phyloP scores from a whole-genome alignment of 306 rosid species.

The Cercis canadensis region DNA sequence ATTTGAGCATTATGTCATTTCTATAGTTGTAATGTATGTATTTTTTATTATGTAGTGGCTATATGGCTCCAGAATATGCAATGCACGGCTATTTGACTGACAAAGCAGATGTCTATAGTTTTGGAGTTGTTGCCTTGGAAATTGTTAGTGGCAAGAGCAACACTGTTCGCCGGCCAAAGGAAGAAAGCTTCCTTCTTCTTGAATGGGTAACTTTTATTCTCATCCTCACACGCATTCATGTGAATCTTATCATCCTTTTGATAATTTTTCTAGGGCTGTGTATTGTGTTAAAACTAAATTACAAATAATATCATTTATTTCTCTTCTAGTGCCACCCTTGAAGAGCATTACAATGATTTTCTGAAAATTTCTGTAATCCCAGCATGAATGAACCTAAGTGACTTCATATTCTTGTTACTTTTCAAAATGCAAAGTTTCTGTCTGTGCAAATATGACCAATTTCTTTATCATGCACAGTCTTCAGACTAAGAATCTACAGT shows the following conservation, averaged over 20 bases:
- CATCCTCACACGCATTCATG: not conserved
- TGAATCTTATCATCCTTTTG: too few relatives aligned
- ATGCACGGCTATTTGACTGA: conserved; percentile 73
- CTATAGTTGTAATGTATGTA: not conserved
- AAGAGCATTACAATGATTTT: not conserved
- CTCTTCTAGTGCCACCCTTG: not conserved
- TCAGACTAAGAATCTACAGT: not conserved
- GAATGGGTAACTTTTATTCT: conserved; percentile 51
- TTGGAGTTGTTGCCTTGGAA: conserved; percentile 65
- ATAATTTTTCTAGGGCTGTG: too few relatives aligned
- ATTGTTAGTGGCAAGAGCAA: conserved; percentile 56
- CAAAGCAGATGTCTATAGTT: conserved; percentile 82
- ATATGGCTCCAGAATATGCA: conserved; percentile 68
- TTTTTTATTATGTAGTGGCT: conserved; percentile 47
- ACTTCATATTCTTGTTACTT: not conserved
- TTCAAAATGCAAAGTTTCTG: not conserved
- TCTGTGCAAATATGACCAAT: not conserved
- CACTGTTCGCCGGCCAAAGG: conserved; percentile 39
- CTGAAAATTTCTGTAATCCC: not conserved
- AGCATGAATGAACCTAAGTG: conserved; percentile 9
- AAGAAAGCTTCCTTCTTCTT: conserved; percentile 50
- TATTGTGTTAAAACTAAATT: too few relatives aligned
- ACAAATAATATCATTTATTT: too few relatives aligned
- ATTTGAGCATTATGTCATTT: not conserved
- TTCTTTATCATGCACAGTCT: not conserved